A percentile compares a stretch with the other conserved stretches of the same genome.
phyloP scores from a whole-genome alignment of 805 yeast genomes.

The Starmera pachycereana region DNA sequence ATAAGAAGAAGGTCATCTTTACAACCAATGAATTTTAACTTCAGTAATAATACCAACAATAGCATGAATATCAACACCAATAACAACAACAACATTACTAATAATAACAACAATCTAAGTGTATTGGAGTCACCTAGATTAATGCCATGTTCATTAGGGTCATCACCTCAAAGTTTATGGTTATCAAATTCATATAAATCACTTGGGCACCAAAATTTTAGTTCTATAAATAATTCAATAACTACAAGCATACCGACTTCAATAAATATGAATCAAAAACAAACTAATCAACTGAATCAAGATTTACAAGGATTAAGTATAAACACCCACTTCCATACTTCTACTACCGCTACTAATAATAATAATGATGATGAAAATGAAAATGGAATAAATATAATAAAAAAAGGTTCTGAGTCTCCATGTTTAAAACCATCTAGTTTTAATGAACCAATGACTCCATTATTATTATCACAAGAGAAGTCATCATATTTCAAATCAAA shows the following conservation, averaged over 20 bases:
- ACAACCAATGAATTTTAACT: background rate
- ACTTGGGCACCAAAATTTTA: too few species aligned
- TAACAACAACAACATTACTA: constrained; percentile 3
- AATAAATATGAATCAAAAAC: too few species aligned
- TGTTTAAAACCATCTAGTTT: constrained; percentile 9
- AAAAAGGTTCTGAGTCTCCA: constrained; percentile 8
- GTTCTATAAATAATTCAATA: too few species aligned
- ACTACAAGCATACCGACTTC: too few species aligned
- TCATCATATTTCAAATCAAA: background rate
- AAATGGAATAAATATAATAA: too few species aligned
- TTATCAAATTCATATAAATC: constrained; percentile 4
- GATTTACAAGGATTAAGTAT: too few species aligned
- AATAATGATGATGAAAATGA: too few species aligned
- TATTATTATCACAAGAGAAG: constrained; percentile 6
- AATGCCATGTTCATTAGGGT: constrained; percentile 14
- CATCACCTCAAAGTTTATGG: constrained; percentile 14
- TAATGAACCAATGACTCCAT: constrained; percentile 18
- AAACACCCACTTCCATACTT: too few species aligned
- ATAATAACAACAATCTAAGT: background rate
- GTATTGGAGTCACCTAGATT: constrained; percentile 15
- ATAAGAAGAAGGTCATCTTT: background rate
- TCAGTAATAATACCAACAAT: background rate
- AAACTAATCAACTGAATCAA: too few species aligned
- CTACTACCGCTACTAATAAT: too few species aligned
- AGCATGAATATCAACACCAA: constrained; percentile 2